Conservation (phyloP, 2,329 filamentous ascomycete species). For the Colletotrichum noveboracense region DNA sequence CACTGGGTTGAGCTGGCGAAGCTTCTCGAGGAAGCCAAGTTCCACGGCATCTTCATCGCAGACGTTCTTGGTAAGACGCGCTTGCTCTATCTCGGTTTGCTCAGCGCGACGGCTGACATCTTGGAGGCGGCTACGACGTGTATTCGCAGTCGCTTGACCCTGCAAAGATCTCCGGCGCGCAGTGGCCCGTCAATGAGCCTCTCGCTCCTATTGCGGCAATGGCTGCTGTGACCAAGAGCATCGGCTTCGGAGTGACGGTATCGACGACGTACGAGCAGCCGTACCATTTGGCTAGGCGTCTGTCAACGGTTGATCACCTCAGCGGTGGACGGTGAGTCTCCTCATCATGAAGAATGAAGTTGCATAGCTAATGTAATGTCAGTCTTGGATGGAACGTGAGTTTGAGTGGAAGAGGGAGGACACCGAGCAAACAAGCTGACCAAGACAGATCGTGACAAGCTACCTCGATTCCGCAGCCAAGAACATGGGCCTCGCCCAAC, state of each 20-base stretch:
- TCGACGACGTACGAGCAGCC: slow-evolving; percentile 75
- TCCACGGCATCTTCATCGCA: slow-evolving; percentile 71
- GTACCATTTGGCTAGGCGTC: slow-evolving; percentile 68
- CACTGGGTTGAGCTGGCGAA: slow-evolving; percentile 68
- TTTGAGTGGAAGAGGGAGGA: background rate
- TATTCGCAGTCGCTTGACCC: slow-evolving; percentile 67
- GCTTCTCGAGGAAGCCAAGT: slow-evolving; percentile 64
- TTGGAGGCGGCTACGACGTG: slow-evolving; percentile 68
- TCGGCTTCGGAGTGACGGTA: slow-evolving; percentile 74
- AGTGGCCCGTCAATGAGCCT: slow-evolving; percentile 76
- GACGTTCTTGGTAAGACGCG: slow-evolving; percentile 59
- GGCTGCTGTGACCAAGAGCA: slow-evolving; percentile 71
- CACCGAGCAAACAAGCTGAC: background rate
- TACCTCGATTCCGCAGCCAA: slow-evolving; percentile 73
- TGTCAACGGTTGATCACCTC: slow-evolving; percentile 73
- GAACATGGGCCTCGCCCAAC: slow-evolving; percentile 65
- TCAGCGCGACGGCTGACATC: background rate
- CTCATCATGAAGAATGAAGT: background rate
- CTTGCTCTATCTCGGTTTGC: background rate
- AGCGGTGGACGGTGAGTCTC: slow-evolving; percentile 61
- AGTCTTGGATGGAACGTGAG: slow-evolving; percentile 62
- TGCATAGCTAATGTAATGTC: background rate
- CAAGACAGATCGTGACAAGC: slow-evolving; percentile 65
- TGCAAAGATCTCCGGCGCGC: slow-evolving; percentile 66
- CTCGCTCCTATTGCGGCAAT: slow-evolving; percentile 69